Percentiles rank a stretch among this genome's conserved stretches.
phyloP scores from a whole-genome alignment of 2,329 filamentous ascomycete genomes.

The Aureobasidium namibiae region DNA sequence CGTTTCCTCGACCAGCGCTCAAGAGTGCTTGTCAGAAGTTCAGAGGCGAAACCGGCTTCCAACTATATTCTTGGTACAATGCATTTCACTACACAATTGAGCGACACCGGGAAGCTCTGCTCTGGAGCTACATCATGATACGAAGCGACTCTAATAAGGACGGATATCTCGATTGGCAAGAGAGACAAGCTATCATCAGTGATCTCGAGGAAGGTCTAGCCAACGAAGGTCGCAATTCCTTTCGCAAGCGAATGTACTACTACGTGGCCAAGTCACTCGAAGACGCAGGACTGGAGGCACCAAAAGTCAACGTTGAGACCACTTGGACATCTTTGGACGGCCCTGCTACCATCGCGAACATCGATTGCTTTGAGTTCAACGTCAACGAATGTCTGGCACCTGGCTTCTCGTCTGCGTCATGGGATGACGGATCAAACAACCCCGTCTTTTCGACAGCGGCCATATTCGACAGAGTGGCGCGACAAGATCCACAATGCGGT shows the following conservation, averaged over 20 bases:
- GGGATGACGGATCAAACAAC: constrained; percentile 28
- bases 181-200: constrained; percentile 30
- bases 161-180: constrained; percentile 34
- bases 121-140: constrained; percentile 38
- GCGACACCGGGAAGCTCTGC: constrained; percentile 34
- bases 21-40: constrained; percentile 35
- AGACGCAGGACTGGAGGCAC: constrained; percentile 32
- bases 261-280: constrained; percentile 28
- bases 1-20: constrained; percentile 34
- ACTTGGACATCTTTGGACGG: constrained; percentile 38
- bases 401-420: constrained; percentile 31
- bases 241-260: constrained; percentile 33
- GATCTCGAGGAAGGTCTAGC: constrained; percentile 31
- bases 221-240: constrained; percentile 25
- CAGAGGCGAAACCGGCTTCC: constrained; percentile 35
- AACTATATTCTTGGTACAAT: constrained; percentile 38
- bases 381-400: constrained; percentile 36
- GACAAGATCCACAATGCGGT: constrained; percentile 33
- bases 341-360: constrained; percentile 31
- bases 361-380: constrained; percentile 34
- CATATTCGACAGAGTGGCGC: constrained; percentile 32
- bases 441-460: constrained; percentile 32
- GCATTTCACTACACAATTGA: constrained; percentile 39
- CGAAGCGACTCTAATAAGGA: constrained; percentile 31
- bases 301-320: constrained; percentile 33